Evolutionary conservation across 169 alveolate species (phyloP), one percentile per base, ranked within the genome.

Genomic region (Cystoisospora suis): DNA sequence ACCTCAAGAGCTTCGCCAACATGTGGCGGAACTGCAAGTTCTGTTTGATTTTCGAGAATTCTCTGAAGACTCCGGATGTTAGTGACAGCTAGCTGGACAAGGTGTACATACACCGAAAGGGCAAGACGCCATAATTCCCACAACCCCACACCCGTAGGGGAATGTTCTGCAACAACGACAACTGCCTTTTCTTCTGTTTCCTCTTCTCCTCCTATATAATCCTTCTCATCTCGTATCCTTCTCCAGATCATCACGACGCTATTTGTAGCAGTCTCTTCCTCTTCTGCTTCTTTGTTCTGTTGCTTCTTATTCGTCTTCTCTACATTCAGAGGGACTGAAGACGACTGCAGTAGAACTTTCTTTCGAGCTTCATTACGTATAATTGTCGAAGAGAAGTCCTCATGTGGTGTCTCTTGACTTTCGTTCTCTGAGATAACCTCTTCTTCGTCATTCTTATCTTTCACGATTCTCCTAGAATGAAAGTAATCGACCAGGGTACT

Each of bases 91-190:
- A 29, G 38, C 32, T 38, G 34, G 5, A 72, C 53, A 34, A 72
- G 56, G 42, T 72, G 83, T 72, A 72, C 83, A 27, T 72, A 72
- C 83, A 72, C 83, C 32, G 38, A 53, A 38, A 46, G 83, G 47
- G 83, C 83, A 38, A 72, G 58, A 38, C 83, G 58, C 83, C 83
- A 72, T 7, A 72, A 46, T 72, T 72, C 83, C 83, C 83, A 72
- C 58, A 72, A 34, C 0, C 83, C 83, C 9, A 40, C 58, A 53
- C 83, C 83, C 1, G 83, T 56, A 12, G 15, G 58, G 56, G 83
- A n/a, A 20, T 34, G 58, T 38, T 72, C 42, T 38, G 56, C 83
- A 38, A 72, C 83, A 53, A 72, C 83, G 53, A 34, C 58, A 34
- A 72, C 23, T 5, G 75, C 75, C 20, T 40, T 40, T 36, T 72